A percentile compares a stretch with the other conserved stretches of the same genome.
These are phyloP conservation scores for Chalaropsis ovoidea DNA, from an alignment of 2,329 filamentous ascomycete genomes.

Conservation along the genomic window DNA sequence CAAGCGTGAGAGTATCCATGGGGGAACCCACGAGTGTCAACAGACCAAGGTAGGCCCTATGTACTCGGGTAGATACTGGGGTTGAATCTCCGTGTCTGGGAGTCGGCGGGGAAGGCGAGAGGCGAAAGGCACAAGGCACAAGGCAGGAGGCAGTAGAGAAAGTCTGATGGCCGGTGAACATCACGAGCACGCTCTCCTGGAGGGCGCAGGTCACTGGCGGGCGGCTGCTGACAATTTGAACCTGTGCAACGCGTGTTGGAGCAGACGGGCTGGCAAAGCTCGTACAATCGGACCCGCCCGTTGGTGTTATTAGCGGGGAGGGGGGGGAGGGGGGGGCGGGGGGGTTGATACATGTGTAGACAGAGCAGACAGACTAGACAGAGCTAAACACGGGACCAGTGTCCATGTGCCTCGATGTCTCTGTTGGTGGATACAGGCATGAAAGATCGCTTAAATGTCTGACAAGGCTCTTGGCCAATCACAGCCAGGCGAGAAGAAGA, in stretches of 20 bases:
- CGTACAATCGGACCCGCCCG: background rate
- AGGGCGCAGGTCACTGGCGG: background rate
- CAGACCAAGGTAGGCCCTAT: too few species aligned
- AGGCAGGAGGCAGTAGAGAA: too few species aligned
- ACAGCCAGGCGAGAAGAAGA: background rate
- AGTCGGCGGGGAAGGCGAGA: too few species aligned
- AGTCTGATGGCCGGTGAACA: too few species aligned
- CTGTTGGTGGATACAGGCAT: background rate
- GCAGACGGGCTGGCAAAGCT: background rate
- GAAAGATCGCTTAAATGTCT: background rate
- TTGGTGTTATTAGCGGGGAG: constrained; percentile 3
- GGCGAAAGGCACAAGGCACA: too few species aligned
- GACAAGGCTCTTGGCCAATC: background rate
- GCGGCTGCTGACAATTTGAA: background rate
- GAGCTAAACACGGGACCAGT: too few species aligned
- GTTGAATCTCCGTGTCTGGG: too few species aligned
- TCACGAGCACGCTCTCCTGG: background rate
- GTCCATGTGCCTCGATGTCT: background rate
- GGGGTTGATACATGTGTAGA: background rate
- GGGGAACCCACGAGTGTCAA: too few species aligned
- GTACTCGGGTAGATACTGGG: too few species aligned
- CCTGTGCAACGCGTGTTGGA: background rate
- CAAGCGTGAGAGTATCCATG: too few species aligned
- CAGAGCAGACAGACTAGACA: too few species aligned
- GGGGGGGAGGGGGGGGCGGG: background rate